Evolutionary conservation across 495 filamentous ascomycete genomes (phyloP).

Genomic region (Penicillium chermesinum): DNA sequence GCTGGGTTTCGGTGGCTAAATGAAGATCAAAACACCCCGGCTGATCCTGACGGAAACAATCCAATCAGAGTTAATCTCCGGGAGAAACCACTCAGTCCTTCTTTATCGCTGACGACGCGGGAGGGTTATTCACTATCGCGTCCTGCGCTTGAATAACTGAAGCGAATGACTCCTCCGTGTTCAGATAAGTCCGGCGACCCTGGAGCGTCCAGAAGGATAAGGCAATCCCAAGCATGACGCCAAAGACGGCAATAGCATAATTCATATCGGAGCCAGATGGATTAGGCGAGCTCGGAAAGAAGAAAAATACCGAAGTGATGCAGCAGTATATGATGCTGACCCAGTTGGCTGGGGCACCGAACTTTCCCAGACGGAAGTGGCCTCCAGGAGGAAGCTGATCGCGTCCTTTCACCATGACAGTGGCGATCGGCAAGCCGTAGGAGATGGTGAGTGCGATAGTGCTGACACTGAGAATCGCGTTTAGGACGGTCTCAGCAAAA

Average conservation of each 20-base stretch:
- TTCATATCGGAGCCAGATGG: conserved; percentile 41
- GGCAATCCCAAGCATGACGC: conserved; percentile 43
- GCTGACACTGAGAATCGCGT: conserved; percentile 42
- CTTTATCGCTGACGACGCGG: conserved; percentile 6
- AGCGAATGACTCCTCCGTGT: conserved; percentile 32
- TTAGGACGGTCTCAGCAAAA: conserved; percentile 40
- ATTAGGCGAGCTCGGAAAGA: conserved; percentile 38
- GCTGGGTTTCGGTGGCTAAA: too few relatives aligned
- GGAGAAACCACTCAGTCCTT: conserved; percentile 2
- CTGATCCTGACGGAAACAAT: too few relatives aligned
- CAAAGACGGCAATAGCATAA: conserved; percentile 44
- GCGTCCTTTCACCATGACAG: conserved; percentile 33
- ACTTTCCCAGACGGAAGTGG: conserved; percentile 33
- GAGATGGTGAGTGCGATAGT: conserved; percentile 43
- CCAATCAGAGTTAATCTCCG: too few relatives aligned
- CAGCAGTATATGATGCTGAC: conserved; percentile 37
- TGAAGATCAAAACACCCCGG: too few relatives aligned
- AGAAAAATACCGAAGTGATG: conserved; percentile 42
- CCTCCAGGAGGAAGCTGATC: conserved; percentile 36
- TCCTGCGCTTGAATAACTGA: conserved; percentile 33
- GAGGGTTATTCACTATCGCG: conserved; percentile 20
- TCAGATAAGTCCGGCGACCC: conserved; percentile 31
- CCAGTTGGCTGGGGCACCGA: conserved; percentile 31
- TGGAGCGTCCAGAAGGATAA: conserved; percentile 39
- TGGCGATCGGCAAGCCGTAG: conserved; percentile 39